Percentiles rank a stretch among this genome's conserved stretches.
Conservation (phyloP, 139 green algal species). For the Coelastrella sp. region DNA sequence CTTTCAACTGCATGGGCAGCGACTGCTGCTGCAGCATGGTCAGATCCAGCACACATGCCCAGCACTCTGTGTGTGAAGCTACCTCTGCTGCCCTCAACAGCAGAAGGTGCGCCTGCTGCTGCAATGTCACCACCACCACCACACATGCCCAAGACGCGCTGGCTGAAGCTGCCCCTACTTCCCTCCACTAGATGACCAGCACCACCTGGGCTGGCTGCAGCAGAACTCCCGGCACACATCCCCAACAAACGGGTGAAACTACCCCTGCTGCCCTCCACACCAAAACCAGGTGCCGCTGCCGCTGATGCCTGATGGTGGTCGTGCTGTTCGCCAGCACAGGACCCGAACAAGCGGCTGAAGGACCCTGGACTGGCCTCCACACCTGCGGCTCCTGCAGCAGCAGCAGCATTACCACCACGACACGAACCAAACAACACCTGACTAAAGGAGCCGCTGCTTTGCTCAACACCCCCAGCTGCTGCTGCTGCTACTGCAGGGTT, state of each 20-base stretch:
- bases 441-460: neutral
- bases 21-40: neutral
- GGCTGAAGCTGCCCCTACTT: too few species aligned
- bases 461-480: conserved; percentile 1
- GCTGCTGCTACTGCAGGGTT: neutral
- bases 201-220: too few species aligned
- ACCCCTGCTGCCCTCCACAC: neutral
- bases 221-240: too few species aligned
- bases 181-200: too few species aligned
- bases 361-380: neutral
- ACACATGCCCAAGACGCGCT: too few species aligned
- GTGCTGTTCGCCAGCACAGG: neutral
- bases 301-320: neutral
- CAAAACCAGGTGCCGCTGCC: neutral
- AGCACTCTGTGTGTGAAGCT: neutral
- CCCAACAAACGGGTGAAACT: conserved; percentile 1
- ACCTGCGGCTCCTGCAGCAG: neutral
- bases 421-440: conserved; percentile 21
- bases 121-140: neutral
- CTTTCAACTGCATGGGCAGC: too few species aligned
- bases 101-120: neutral
- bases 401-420: neutral
- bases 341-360: neutral
- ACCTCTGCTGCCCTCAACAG: conserved; percentile 5
- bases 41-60: neutral